Evolutionary conservation across 176 grass and related monocot species (phyloP).

Genomic region (Musa itinerans): DNA sequence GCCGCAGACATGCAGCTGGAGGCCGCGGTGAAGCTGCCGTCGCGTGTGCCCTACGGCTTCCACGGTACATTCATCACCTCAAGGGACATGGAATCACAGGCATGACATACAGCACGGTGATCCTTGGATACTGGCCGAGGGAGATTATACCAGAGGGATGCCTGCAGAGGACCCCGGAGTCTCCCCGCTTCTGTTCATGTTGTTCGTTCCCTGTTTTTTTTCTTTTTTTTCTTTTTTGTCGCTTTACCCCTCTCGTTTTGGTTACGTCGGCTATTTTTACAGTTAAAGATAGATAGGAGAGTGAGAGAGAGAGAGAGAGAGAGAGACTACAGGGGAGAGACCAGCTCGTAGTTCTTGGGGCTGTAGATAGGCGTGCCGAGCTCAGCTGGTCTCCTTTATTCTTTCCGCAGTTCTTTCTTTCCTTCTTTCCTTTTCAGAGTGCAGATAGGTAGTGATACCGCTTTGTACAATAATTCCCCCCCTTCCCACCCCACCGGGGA

Average conservation of each 20-base stretch:
- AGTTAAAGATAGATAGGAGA: constrained; percentile 9
- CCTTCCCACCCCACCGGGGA: not conserved
- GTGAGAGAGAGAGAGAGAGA: constrained; percentile 5
- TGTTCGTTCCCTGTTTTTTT: not conserved
- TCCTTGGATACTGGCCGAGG: not conserved
- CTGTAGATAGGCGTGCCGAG: constrained; percentile 1
- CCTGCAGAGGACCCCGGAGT: constrained; percentile 25
- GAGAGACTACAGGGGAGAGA: constrained; percentile 12
- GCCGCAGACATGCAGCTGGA: constrained; percentile 64
- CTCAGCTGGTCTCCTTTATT: constrained; percentile 28
- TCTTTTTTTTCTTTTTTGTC: not conserved
- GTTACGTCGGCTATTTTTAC: not conserved
- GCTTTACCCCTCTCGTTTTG: too few relatives aligned
- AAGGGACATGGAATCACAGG: constrained; percentile 44
- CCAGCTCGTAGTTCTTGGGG: constrained; percentile 24
- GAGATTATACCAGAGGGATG: constrained; percentile 19
- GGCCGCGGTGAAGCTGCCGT: constrained; percentile 72
- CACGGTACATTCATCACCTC: constrained; percentile 74
- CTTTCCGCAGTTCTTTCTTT: not conserved
- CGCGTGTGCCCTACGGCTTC: constrained; percentile 84
- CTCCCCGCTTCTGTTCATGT: constrained; percentile 8
- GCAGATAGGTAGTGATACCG: not conserved
- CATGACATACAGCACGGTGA: constrained; percentile 1
- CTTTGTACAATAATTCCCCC: not conserved
- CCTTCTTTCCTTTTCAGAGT: not conserved